These are phyloP conservation scores for Ustulina deusta DNA, from an alignment of 2,329 filamentous ascomycete species.

Conservation along the genomic window DNA sequence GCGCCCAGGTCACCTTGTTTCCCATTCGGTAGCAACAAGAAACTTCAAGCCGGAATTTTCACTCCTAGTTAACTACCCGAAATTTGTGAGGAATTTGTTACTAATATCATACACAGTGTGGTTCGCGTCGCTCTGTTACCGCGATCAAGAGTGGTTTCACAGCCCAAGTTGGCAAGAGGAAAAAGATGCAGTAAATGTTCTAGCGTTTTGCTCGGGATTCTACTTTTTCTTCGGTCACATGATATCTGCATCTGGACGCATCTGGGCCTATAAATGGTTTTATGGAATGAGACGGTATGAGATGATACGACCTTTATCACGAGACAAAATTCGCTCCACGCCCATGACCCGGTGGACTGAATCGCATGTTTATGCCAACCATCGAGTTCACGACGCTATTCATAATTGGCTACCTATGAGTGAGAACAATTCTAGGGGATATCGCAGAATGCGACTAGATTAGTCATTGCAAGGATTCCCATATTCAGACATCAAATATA, in stretches of 20 bases:
- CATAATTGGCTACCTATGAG: neutral
- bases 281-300: constrained; percentile 32
- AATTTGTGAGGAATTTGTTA: neutral
- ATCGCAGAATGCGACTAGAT: neutral
- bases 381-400: neutral
- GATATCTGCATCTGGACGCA: constrained; percentile 34
- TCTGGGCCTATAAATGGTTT: constrained; percentile 24
- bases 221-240: constrained; percentile 22
- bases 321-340: neutral
- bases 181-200: constrained; percentile 75
- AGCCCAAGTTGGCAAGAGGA: constrained; percentile 98
- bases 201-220: constrained; percentile 15
- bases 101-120: constrained; percentile 59
- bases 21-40: neutral
- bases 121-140: constrained; percentile 86
- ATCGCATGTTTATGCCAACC: neutral
- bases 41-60: neutral
- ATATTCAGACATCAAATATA: neutral
- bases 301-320: constrained; percentile 26
- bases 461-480: neutral
- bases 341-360: neutral
- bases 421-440: neutral
- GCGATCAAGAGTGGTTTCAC: constrained; percentile 99
- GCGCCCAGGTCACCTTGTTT: neutral
- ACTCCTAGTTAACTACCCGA: neutral